Base-by-base conservation (phyloP, 1,284 basidiomycete genomes). In the Leccinum olivaceoglutinosum region DNA sequence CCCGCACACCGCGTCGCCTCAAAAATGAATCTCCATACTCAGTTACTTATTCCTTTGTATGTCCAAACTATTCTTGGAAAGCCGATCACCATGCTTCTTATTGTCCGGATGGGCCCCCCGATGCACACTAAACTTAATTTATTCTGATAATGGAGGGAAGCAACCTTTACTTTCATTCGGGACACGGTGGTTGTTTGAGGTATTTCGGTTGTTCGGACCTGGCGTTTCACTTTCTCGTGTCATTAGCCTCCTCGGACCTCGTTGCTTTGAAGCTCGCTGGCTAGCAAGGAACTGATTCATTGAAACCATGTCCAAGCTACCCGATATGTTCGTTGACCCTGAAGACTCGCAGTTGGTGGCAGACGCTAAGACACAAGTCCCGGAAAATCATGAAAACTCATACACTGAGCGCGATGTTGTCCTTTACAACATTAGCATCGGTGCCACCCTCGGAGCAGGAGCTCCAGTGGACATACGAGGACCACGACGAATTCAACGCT, bases 361-460 rank as follows among this genome's bases (percentile, higher is more conserved):
- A 32, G 85, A 92, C 60, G 94, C 93, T 54, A 98, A 98, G 83
- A 85, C 84, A 73, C 77, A 79, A 34, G 73, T 80, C 2, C 69
- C 77, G 2, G 83, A 87, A 14, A 80, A 86, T 8, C 77, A 82
- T 54, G 84, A 87, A 55, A 95, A 85, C 77, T 80, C 76, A 34
- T 99, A 92, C 78, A 86, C 86, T 10, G 94, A 97, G 78, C 85
- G 92, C 44, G 96, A 99, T 73, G 86, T 98, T 51, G 92, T 98
- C 68, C 81, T 99, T 18, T 99, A 99, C 82, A 98, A 98, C 78
- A 82, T 99, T 39, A 95, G 96, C 60, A 79, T 99, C 58, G 97
- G 96, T n/a, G 96, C 96, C 18, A 96, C 89, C 5, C 21, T 21
- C 21, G 21, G 94, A 91, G 75, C 87, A 91, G 73, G 94, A 99